Base-by-base conservation (phyloP, 352 stramenopile genomes). In the Elongisporangium undulatum region DNA sequence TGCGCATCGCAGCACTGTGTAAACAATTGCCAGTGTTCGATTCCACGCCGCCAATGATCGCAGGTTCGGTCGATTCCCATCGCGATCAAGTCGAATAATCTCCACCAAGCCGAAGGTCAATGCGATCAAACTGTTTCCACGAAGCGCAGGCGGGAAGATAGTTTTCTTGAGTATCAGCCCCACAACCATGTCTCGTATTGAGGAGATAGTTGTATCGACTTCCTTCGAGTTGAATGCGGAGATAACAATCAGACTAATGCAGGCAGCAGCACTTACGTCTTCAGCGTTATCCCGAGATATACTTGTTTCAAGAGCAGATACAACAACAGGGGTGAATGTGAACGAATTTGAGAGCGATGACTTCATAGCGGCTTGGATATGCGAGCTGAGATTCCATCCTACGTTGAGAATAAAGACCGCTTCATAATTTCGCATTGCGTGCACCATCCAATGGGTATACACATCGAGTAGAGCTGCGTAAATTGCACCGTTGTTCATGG, bases 401-500 rank as follows among this genome's bases (percentile, higher is more conserved):
- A 74, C 57, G 49, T 72, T 77, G 0, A 52, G 59, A 20, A 79
- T 61, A 55, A 76, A 82, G 12, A 22, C 64, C 4, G 68, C 13
- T 59, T 79, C 68, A 57, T 71, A 79, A 4, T 62, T 66, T 34
- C 41, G 54, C 66, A 82, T 82, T 4, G 66, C 71, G 22, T 17
- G 29, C 3, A 34, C 17, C 62, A 72, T 68, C 74, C 68, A 79
- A 10, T 71, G 55, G 10, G 64, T 23, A 56, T 64, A 79, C 51
- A 64, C 49, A 15, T 66, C 56, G 15, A 72, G n/a, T 45, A 76
- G 59, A 17, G 17, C 38, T 5, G 26, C 9, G 19, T 58, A 39
- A 56, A 54, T 51, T 7, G 51, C 20, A n/a, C 7, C 22, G 34
- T n/a, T 16, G 10, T 5, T 23, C 29, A 56, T 17, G 57, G 52